Percentiles rank a stretch among this genome's conserved stretches.
phyloP scores from a whole-genome alignment of 768 basidiomycete genomes.

The Mycena rosella region DNA sequence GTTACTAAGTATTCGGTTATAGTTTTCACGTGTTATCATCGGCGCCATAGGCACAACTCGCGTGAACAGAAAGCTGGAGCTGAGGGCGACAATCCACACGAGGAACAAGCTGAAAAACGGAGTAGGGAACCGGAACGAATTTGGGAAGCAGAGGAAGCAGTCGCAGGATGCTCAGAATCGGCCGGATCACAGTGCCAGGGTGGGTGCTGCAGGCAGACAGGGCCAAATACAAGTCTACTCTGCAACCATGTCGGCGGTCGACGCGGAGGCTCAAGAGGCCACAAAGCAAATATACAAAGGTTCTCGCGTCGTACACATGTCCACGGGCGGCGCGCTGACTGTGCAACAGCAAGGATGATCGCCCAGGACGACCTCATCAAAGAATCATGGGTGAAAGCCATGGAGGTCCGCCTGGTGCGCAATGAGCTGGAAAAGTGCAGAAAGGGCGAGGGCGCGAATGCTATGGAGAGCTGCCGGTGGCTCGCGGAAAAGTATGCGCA shows the following conservation, averaged over 20 bases:
- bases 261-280: constrained; percentile 25
- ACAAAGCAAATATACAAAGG: constrained; percentile 34
- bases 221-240: background rate
- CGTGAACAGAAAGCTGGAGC: too few relatives aligned
- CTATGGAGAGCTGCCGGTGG: constrained; percentile 90
- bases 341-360: constrained; percentile 66
- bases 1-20: too few relatives aligned
- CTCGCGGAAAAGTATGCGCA: constrained; percentile 83
- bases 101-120: too few relatives aligned
- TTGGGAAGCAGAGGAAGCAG: background rate
- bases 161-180: too few relatives aligned
- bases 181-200: too few relatives aligned
- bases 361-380: constrained; percentile 83
- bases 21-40: constrained; percentile 7
- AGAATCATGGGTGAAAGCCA: constrained; percentile 94
- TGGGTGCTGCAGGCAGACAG: background rate
- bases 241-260: constrained; percentile 29
- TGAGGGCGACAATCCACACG: too few relatives aligned
- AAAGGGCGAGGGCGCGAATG: constrained; percentile 90
- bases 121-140: background rate
- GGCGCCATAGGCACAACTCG: too few relatives aligned
- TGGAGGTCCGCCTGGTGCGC: constrained; percentile 91
- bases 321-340: background rate
- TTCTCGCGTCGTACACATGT: background rate
- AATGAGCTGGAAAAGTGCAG: constrained; percentile 94